These are phyloP conservation scores for Phytophthora brassicae DNA, from an alignment of 352 stramenopile genomes.

Conservation along the genomic window DNA sequence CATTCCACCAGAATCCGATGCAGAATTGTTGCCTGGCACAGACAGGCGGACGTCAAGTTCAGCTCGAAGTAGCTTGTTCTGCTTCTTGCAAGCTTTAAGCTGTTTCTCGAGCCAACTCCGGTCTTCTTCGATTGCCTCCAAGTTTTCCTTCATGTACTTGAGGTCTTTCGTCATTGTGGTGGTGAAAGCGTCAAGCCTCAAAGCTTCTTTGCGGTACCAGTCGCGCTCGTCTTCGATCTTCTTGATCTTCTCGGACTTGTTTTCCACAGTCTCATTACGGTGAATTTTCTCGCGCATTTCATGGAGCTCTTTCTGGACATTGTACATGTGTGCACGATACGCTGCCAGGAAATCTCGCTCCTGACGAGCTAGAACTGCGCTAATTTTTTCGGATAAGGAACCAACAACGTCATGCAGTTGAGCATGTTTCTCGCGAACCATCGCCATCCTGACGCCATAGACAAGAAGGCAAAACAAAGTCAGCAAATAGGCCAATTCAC, in stretches of 20 bases:
- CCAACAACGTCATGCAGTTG: conserved; percentile 82
- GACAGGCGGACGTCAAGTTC: conserved; percentile 71
- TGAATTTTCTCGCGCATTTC: conserved; percentile 90
- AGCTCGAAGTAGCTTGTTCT: conserved; percentile 91
- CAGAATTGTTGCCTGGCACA: conserved; percentile 29
- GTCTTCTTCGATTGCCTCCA: conserved; percentile 91
- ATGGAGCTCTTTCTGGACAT: conserved; percentile 93
- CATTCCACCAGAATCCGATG: conserved; percentile 22
- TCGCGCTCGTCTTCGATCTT: conserved; percentile 94
- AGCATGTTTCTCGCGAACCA: conserved; percentile 77
- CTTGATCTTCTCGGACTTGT: conserved; percentile 91
- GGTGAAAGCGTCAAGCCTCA: conserved; percentile 90
- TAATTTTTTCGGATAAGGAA: conserved; percentile 89
- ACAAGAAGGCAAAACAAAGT: not conserved
- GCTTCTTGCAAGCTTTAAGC: conserved; percentile 93
- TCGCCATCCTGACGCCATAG: conserved; percentile 55
- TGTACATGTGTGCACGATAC: conserved; percentile 96
- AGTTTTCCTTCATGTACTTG: conserved; percentile 92
- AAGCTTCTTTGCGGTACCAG: conserved; percentile 91
- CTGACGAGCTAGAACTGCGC: conserved; percentile 86
- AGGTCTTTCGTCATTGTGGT: conserved; percentile 92
- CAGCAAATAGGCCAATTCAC: not conserved
- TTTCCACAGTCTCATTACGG: conserved; percentile 86
- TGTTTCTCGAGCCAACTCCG: conserved; percentile 92
- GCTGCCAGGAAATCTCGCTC: conserved; percentile 93